Percentiles rank a stretch among this genome's conserved stretches.
These are phyloP conservation scores for Penicillium dipodomyicola DNA, from an alignment of 495 filamentous ascomycete genomes.

Conservation along the genomic window DNA sequence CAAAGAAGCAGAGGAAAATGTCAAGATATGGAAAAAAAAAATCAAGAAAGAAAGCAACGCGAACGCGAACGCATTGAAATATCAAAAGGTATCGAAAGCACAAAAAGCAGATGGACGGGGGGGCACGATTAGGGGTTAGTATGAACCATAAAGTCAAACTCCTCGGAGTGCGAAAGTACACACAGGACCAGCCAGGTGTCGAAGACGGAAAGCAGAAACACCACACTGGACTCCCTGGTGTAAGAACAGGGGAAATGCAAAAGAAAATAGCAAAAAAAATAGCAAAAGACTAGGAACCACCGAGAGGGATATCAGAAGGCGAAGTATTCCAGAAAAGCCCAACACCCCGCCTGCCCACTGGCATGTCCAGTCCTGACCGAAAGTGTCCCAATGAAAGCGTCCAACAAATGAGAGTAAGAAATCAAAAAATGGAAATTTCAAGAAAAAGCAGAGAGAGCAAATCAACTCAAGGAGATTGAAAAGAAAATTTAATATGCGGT, in stretches of 20 bases:
- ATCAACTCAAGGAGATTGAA: constrained; percentile 16
- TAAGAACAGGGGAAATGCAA: constrained; percentile 28
- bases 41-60: no score
- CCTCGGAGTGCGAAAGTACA: constrained; percentile 50
- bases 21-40: constrained; percentile 18
- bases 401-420: constrained; percentile 36
- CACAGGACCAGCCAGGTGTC: constrained; percentile 54
- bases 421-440: constrained; percentile 17
- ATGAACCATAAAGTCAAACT: constrained; percentile 31
- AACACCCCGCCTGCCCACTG: constrained; percentile 38
- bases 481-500: constrained; percentile 43
- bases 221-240: constrained; percentile 52
- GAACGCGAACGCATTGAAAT: constrained; percentile 12
- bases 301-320: constrained; percentile 36
- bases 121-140: constrained; percentile 36
- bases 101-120: constrained; percentile 27
- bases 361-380: constrained; percentile 36
- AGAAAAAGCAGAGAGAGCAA: constrained; percentile 10
- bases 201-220: constrained; percentile 43
- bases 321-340: constrained; percentile 33
- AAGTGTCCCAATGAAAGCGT: constrained; percentile 38
- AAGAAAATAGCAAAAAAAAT: constrained; percentile 27
- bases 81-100: constrained; percentile 35
- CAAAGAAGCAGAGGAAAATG: constrained; percentile 19
- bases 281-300: constrained; percentile 36